phyloP scores from a whole-genome alignment of 352 stramenopile genomes.

The Phytophthora fragariae region DNA sequence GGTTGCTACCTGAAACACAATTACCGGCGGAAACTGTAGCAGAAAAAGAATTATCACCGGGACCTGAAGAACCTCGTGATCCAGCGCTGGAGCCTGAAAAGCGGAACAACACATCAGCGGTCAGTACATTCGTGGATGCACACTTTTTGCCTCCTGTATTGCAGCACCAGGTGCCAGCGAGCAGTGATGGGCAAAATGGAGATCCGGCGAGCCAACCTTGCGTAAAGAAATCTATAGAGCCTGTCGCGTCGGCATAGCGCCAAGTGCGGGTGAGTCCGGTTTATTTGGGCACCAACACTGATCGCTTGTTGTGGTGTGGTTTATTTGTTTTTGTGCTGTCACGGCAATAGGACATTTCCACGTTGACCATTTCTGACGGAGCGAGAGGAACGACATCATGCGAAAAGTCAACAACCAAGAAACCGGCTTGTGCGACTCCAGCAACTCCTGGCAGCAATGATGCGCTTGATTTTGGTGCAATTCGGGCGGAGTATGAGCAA shows the following conservation, averaged over 20 bases:
- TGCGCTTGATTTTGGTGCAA: slow-evolving; percentile 35
- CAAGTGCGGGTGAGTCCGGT: slow-evolving; percentile 37
- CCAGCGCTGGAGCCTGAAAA: slow-evolving; percentile 12
- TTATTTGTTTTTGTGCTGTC: slow-evolving; percentile 26
- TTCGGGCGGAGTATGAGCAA: slow-evolving; percentile 40
- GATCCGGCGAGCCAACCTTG: slow-evolving; percentile 37
- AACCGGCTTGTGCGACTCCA: slow-evolving; percentile 1
- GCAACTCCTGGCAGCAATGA: not conserved
- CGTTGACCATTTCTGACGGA: slow-evolving; percentile 2
- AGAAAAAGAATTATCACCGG: slow-evolving; percentile 1
- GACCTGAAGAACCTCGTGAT: not conserved
- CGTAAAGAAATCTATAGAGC: slow-evolving; percentile 49
- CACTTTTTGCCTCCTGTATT: slow-evolving; percentile 31
- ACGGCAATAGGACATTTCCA: slow-evolving; percentile 28
- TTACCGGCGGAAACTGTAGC: slow-evolving; percentile 7
- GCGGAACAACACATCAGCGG: slow-evolving; percentile 29
- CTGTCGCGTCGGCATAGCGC: slow-evolving; percentile 33
- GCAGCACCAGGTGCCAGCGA: slow-evolving; percentile 31
- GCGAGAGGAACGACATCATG: not conserved
- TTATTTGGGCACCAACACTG: slow-evolving; percentile 34
- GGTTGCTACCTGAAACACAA: not conserved
- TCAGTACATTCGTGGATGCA: slow-evolving; percentile 44
- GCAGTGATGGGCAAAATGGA: slow-evolving; percentile 37
- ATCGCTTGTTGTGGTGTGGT: slow-evolving; percentile 42
- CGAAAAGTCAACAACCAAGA: slow-evolving; percentile 4